Evolutionary conservation across 2,329 filamentous ascomycete species (phyloP).

Genomic region (Dactylonectria macrodidyma): DNA sequence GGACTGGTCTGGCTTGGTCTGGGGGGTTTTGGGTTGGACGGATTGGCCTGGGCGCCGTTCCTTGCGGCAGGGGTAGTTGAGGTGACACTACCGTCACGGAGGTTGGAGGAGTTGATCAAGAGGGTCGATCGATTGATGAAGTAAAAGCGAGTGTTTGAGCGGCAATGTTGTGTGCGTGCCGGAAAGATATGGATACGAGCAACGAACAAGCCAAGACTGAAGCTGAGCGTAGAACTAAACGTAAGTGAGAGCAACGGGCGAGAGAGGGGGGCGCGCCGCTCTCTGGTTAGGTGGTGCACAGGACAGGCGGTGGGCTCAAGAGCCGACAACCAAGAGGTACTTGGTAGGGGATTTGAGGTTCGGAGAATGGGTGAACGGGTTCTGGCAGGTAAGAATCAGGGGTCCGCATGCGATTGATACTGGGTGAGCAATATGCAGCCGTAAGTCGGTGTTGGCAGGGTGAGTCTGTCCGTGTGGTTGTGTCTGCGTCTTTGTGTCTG

Average conservation of each 20-base stretch:
- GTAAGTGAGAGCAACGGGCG: background rate
- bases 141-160: constrained; percentile 11
- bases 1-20: constrained; percentile 34
- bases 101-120: constrained; percentile 3
- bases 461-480: constrained; percentile 25
- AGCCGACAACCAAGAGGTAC: constrained; percentile 8
- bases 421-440: constrained; percentile 44
- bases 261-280: constrained; percentile 13
- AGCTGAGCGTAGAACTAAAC: constrained; percentile 2
- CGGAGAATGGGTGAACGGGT: constrained; percentile 3
- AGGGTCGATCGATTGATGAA: background rate
- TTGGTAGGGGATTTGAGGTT: constrained; percentile 13
- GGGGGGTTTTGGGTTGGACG: constrained; percentile 32
- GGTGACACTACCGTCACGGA: constrained; percentile 22
- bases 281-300: constrained; percentile 21
- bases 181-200: background rate
- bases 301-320: constrained; percentile 31
- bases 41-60: constrained; percentile 35
- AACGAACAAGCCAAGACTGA: constrained; percentile 2
- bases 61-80: constrained; percentile 23
- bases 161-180: background rate
- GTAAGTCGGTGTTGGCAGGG: constrained; percentile 37
- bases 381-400: constrained; percentile 13
- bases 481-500: constrained; percentile 21
- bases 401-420: constrained; percentile 37